Evolutionary conservation across 495 filamentous ascomycete species (phyloP).

Genomic region (Beverwykella pulmonaria): DNA sequence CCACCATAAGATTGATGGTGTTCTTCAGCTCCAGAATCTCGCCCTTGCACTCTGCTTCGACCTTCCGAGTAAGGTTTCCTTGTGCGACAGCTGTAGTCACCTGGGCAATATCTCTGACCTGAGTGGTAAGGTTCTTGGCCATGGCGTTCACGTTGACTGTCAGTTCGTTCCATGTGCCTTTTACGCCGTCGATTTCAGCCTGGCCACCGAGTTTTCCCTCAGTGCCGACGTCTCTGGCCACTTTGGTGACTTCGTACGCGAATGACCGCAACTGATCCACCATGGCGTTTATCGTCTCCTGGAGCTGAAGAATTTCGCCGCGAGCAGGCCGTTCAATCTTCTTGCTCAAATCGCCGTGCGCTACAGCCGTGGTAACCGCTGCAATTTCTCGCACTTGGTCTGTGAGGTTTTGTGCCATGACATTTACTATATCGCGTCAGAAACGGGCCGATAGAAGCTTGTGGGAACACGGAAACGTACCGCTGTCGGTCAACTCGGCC

Average conservation of each 20-base stretch:
- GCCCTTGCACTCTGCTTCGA: conserved; percentile 93
- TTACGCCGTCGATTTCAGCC: conserved; percentile 86
- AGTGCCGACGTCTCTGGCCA: conserved; percentile 94
- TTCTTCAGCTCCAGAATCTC: conserved; percentile 95
- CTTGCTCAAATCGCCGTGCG: conserved; percentile 92
- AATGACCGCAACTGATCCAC: conserved; percentile 97
- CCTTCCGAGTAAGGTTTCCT: conserved; percentile 95
- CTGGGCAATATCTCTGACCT: conserved; percentile 97
- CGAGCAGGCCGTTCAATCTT: conserved; percentile 94
- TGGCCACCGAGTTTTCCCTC: conserved; percentile 97
- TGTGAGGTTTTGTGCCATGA: conserved; percentile 89
- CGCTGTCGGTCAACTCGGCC: conserved; percentile 96
- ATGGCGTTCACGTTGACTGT: conserved; percentile 98
- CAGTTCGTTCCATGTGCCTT: conserved; percentile 93
- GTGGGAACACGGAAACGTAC: conserved; percentile 48
- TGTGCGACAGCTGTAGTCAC: conserved; percentile 98
- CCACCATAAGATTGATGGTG: conserved; percentile 99
- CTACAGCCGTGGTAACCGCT: conserved; percentile 92
- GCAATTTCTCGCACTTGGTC: conserved; percentile 96
- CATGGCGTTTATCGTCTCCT: conserved; percentile 99
- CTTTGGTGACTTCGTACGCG: conserved; percentile 93
- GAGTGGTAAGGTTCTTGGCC: conserved; percentile 95
- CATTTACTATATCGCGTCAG: conserved; percentile 72
- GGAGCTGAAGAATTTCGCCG: conserved; percentile 93
- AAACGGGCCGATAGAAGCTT: conserved; percentile 1